Evolutionary conservation across 73 alveolate genomes (phyloP), one percentile per base, ranked within the genome.

Genomic region (Effrenium voratum): DNA sequence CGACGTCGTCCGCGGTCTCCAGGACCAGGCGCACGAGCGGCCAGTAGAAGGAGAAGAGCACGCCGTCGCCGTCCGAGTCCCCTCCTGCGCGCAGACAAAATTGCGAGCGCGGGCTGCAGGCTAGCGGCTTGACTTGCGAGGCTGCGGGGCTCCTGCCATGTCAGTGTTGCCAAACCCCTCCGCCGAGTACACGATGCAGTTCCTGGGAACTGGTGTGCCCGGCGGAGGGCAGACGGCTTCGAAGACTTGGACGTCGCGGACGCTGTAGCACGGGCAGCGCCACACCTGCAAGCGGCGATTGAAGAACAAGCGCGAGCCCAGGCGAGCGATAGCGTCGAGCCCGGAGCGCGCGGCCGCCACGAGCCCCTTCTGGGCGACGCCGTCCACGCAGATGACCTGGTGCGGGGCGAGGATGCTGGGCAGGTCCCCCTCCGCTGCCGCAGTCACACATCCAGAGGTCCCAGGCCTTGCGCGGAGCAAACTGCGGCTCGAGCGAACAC

Each of bases 221-320:
- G 28, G n/a, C 22, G 81, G 81, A 15, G 81, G 81, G 5, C 4
- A 22, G 32, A 70, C 81, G 47, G 49, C 49, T 34, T 70, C 47
- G 49, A n/a, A 32, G n/a, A 70, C 47, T 46, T 70, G 81, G n/a
- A 70, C 28, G 81, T 70, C 81, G 47, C 36, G n/a, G 81, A 70
- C 49, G 22, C 47, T 8, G 46, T 70, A 70, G 81, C 81, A 70
- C 5, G 81, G 81, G 47, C 38, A 70, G 10, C 66, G 66, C 66
- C 66, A 52, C 10, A 19, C 66, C 66, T 52, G 28, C 66, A 52
- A n/a, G n/a, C n/a, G n/a, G n/a, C n/a, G n/a, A n/a, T n/a, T n/a
- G n/a, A n/a, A n/a, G n/a, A n/a, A n/a, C n/a, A n/a, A n/a, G n/a
- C n/a, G n/a, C n/a, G n/a, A n/a, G n/a, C n/a, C n/a, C n/a, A n/a